Percentiles rank a stretch among this genome's conserved stretches.
phyloP scores from a whole-genome alignment of 768 basidiomycete genomes.

The Tulasnella calospora region DNA sequence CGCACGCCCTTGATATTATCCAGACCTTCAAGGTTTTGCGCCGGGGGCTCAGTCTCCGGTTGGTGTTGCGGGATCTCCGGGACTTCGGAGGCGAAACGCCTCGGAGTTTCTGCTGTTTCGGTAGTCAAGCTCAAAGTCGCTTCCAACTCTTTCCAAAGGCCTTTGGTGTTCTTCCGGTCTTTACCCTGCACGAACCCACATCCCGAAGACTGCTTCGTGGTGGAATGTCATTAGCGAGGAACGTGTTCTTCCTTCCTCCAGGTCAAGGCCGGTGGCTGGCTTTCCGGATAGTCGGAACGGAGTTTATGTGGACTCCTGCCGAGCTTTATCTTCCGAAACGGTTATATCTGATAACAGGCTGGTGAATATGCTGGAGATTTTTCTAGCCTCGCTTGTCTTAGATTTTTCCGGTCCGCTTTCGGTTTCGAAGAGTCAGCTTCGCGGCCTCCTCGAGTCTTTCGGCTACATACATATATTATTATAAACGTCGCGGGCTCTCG shows the following conservation, averaged over 20 bases:
- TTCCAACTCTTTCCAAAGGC: background rate
- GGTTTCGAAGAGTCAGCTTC: too few relatives aligned
- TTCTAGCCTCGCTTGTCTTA: too few relatives aligned
- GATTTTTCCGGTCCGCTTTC: too few relatives aligned
- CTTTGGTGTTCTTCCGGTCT: background rate
- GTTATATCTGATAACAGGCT: too few relatives aligned
- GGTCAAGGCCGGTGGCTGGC: background rate
- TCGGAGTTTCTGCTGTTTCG: constrained; percentile 7
- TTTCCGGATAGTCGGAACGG: background rate
- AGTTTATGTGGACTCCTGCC: too few relatives aligned
- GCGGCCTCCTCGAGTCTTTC: too few relatives aligned
- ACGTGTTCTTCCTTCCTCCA: background rate
- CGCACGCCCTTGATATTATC: background rate
- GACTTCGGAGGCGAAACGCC: background rate
- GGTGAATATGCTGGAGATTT: too few relatives aligned
- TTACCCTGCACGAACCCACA: background rate
- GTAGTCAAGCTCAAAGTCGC: background rate
- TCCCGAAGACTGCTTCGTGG: background rate
- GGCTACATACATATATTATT: too few relatives aligned
- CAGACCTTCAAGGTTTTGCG: background rate
- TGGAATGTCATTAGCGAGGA: background rate
- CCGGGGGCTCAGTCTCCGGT: background rate
- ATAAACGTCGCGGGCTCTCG: too few relatives aligned
- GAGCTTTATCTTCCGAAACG: too few relatives aligned
- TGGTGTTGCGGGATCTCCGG: background rate